A percentile compares a stretch with the other conserved stretches of the same genome.
These are phyloP conservation scores for Trametes hirsuta DNA, from an alignment of 1,284 basidiomycete species.

Conservation along the genomic window DNA sequence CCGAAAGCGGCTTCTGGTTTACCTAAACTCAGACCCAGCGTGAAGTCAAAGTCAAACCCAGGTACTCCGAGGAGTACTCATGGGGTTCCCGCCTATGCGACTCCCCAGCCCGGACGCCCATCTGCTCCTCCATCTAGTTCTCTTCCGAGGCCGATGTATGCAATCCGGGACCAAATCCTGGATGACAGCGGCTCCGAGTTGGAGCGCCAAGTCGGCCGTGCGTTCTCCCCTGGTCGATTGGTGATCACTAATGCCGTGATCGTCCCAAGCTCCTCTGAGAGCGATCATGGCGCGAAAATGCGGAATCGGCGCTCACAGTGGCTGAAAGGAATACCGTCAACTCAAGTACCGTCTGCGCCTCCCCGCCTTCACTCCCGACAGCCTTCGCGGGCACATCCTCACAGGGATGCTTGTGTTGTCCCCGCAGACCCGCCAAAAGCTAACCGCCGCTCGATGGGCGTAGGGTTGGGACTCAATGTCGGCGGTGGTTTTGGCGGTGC, in stretches of 20 bases:
- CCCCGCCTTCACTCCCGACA: neutral
- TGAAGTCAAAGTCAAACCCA: slow-evolving; percentile 23
- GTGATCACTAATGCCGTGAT: slow-evolving; percentile 58
- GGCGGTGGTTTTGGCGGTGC: slow-evolving; percentile 4
- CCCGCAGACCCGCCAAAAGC: neutral
- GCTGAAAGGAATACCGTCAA: neutral
- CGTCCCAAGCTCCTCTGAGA: slow-evolving; percentile 47
- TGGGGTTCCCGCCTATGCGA: slow-evolving; percentile 5
- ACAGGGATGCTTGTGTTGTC: neutral
- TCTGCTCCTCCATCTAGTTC: slow-evolving; percentile 17
- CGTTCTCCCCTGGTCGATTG: slow-evolving; percentile 43
- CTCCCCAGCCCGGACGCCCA: slow-evolving; percentile 4
- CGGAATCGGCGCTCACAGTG: slow-evolving; percentile 9
- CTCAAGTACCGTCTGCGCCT: neutral
- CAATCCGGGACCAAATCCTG: neutral
- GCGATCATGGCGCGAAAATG: slow-evolving; percentile 33
- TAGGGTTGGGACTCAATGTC: slow-evolving; percentile 26
- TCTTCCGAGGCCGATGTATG: slow-evolving; percentile 15
- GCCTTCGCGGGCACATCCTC: neutral
- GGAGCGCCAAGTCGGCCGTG: slow-evolving; percentile 30
- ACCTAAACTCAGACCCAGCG: neutral
- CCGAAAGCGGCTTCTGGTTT: slow-evolving; percentile 1
- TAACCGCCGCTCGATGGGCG: neutral
- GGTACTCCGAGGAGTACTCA: slow-evolving; percentile 16
- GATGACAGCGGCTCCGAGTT: slow-evolving; percentile 36